Base-by-base conservation (phyloP, 768 basidiomycete species). In the Krasilnikovozyma curviuscula region DNA sequence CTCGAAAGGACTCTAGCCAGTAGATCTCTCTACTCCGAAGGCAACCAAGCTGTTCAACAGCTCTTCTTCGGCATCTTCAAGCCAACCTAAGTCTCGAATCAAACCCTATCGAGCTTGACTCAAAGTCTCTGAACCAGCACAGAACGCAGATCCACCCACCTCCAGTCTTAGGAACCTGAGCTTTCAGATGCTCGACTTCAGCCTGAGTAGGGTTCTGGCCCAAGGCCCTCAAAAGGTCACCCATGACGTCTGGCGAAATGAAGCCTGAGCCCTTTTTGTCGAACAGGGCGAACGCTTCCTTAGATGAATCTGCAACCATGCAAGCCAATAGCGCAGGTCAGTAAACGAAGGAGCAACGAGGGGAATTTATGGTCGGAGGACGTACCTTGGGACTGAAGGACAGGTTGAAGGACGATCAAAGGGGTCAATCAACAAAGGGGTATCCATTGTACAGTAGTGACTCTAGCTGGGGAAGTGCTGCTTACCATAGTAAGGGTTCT, bases 151-250 rank as follows among this genome's bases (percentile, higher is more conserved):
- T 5, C 4, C n/a, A 44, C 49, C 25, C 3, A 50, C 42, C 49
- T n/a, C 48, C 50, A 5, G 89, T 82, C 49, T 76, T 69, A 14
- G 83, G 83, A 3, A 83, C 77, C 13, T 67, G 63, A 5, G 70
- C 67, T 25, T 82, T 73, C 54, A 97, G 77, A 18, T 85, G 81
- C 8, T 76, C 74, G 4, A 97, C 88, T 65, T 98, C 89, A n/a
- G 82, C 79, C 64, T 97, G 93, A 0, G 91, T 97, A n/a, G 93
- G 93, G 63, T 98, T 98, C 69, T 97, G 93, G 2, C 93, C 93
- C 3, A 98, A 70, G 0, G 86, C 86, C 37, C 93, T 76, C 14
- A 98, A 68, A 9, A 98, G 74, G 64, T 97, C 91, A 8, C 93
- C 93, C 1, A 98, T 69, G 0, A 78, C 79, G 53, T 88, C 82